Evolutionary conservation across 2,329 filamentous ascomycete species (phyloP), one percentile per base, ranked within the genome.

Genomic region (Sclerotinia spermophila): DNA sequence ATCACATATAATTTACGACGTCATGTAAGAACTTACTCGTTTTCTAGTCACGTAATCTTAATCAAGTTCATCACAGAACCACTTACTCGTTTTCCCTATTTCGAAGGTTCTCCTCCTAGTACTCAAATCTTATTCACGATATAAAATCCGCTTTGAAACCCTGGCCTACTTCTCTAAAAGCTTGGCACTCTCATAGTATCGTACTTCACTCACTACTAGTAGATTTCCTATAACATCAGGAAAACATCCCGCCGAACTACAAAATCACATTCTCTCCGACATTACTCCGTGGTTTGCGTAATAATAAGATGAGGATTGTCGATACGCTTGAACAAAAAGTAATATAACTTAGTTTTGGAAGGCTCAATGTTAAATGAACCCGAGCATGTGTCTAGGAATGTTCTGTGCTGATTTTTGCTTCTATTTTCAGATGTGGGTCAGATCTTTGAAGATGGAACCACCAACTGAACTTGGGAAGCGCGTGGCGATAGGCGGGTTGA

Each of bases 361-460:
- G 60, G 42, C 60, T n/a, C 42, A 64, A 59, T 59, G 56, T 55
- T 33, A 51, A 27, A 51, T n/a, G n/a, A 24, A 53, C 30, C 30
- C n/a, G 58, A 27, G 58, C 58, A 60, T 40, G 38, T 42, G 58
- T 35, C 58, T 27, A 5, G 3, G 0, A 4, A 42, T 61, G 58
- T 61, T 5, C 58, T 21, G 58, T 44, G 38, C 58, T 61, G n/a
- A 0, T 42, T 27, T 27, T 61, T 44, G 38, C 44, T 61, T 61
- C 58, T 61, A 61, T 61, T 61, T 61, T 40, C 40, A 44, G 58
- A 61, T 30, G n/a, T 60, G 58, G 38, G 58, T 42, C n/a, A 30
- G 33, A 17, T 42, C 38, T 60, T 42, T 35, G 30, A 27, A 17
- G 33, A 27, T 27, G 33, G 44, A 30, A 64, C 45, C 45, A 19